phyloP scores from a whole-genome alignment of 257 asterid genomes.

The Rehmannia glutinosa region DNA sequence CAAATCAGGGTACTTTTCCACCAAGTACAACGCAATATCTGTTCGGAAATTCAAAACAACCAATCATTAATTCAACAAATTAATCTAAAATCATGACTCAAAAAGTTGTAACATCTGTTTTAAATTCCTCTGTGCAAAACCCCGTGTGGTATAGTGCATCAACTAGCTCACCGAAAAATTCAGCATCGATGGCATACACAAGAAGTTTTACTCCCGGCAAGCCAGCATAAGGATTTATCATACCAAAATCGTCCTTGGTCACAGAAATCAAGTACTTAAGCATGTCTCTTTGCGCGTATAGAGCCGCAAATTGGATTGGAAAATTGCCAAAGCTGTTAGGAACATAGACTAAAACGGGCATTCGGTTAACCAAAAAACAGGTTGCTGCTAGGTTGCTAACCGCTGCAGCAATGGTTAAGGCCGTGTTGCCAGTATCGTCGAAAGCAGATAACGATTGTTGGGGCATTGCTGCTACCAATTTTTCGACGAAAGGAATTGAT shows the following conservation, averaged over 20 bases:
- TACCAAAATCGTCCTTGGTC: background rate
- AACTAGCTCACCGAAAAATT: slow-evolving; percentile 12
- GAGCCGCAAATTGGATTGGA: background rate
- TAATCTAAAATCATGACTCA: background rate
- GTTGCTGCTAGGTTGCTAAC: background rate
- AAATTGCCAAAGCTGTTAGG: background rate
- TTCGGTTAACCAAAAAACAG: background rate
- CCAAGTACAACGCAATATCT: slow-evolving; percentile 14
- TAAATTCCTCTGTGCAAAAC: too few species aligned
- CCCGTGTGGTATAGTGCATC: too few species aligned
- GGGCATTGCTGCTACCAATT: background rate
- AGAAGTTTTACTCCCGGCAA: background rate
- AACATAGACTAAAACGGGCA: background rate
- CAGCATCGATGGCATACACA: background rate
- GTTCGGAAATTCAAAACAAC: background rate
- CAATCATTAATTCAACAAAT: background rate
- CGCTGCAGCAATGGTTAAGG: background rate
- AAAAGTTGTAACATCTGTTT: background rate
- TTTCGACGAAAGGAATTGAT: background rate
- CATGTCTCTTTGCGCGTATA: background rate
- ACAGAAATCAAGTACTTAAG: too few species aligned
- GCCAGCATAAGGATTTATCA: background rate
- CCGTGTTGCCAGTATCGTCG: background rate
- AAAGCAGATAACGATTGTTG: background rate
- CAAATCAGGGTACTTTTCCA: background rate